Evolutionary conservation across 306 rosid genomes (phyloP).

Genomic region (Malus domestica): ASM211411v1 NC_041803.1:51763001-51763500

Average conservation of each 20-base stretch:
- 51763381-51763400: conserved; percentile 38
- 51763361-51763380: conserved; percentile 35
- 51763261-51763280: conserved; percentile 62
- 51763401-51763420: conserved; percentile 21
- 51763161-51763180: conserved; percentile 47
- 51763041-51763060: conserved; percentile 26
- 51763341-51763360: conserved; percentile 50
- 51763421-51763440: conserved; percentile 16
- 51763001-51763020: neutral
- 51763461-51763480: conserved; percentile 1
- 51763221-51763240: conserved; percentile 47
- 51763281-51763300: conserved; percentile 29
- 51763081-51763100: conserved; percentile 34
- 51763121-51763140: conserved; percentile 36
- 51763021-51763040: neutral
- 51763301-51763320: conserved; percentile 39
- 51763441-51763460: conserved; percentile 19
- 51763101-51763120: conserved; percentile 25
- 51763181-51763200: conserved; percentile 57
- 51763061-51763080: conserved; percentile 34
- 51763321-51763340: conserved; percentile 49
- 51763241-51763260: conserved; percentile 41
- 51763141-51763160: conserved; percentile 37
- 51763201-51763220: conserved; percentile 42
- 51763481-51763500: conserved; percentile 25